Evolutionary conservation across 2,329 filamentous ascomycete genomes (phyloP).

Genomic region (Akanthomyces uredinophilus): DNA sequence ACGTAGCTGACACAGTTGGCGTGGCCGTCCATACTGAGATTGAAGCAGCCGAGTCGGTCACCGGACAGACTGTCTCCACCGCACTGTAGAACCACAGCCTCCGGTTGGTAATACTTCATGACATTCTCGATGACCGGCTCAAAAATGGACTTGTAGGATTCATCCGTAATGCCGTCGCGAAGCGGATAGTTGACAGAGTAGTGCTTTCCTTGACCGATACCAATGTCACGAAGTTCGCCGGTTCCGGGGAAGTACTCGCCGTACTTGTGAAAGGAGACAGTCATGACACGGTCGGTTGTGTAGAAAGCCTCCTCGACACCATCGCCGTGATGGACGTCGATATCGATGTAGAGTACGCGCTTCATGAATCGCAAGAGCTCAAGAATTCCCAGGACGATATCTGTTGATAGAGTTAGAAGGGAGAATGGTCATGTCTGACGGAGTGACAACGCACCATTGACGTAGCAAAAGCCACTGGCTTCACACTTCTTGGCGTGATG

Average conservation of each 20-base stretch:
- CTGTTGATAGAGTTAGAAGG: constrained; percentile 38
- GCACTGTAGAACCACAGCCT: constrained; percentile 92
- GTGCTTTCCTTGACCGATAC: constrained; percentile 81
- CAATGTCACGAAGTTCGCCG: constrained; percentile 79
- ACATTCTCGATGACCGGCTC: constrained; percentile 82
- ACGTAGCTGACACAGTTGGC: constrained; percentile 91
- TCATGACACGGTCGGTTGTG: constrained; percentile 88
- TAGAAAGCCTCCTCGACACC: constrained; percentile 93
- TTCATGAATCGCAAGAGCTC: constrained; percentile 87
- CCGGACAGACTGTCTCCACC: constrained; percentile 92
- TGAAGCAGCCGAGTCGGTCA: constrained; percentile 93
- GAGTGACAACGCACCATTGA: constrained; percentile 66
- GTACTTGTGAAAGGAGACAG: constrained; percentile 93
- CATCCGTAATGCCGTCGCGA: constrained; percentile 86
- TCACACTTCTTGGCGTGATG: constrained; percentile 98
- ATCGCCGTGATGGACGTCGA: constrained; percentile 90
- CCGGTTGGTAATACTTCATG: constrained; percentile 81
- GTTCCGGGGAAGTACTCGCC: constrained; percentile 95
- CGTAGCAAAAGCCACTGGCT: constrained; percentile 96
- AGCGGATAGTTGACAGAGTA: constrained; percentile 90
- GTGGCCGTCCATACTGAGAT: constrained; percentile 93
- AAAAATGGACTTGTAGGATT: constrained; percentile 86
- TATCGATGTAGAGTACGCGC: constrained; percentile 95
- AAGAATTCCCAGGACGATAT: constrained; percentile 93
- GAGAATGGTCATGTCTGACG: not conserved